A percentile compares a stretch with the other conserved stretches of the same genome.
Conservation (phyloP, 495 filamentous ascomycete species). For the Terfezia claveryi region DNA sequence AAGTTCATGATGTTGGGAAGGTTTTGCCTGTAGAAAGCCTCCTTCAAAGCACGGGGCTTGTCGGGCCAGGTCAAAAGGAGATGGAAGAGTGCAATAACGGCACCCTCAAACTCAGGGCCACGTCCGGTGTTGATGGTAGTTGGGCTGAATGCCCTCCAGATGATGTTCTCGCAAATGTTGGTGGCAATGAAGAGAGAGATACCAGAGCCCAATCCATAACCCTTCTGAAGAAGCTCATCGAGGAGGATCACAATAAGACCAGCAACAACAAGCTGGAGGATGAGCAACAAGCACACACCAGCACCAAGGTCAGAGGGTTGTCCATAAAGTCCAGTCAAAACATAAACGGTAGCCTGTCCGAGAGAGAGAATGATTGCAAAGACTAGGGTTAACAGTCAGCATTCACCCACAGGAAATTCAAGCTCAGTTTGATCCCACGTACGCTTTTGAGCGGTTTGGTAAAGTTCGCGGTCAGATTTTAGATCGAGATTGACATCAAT, state of each 20-base stretch:
- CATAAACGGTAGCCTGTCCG: slow-evolving; percentile 89
- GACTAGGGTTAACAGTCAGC: slow-evolving; percentile 21
- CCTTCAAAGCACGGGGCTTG: slow-evolving; percentile 89
- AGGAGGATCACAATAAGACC: slow-evolving; percentile 97
- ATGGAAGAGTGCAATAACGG: slow-evolving; percentile 96
- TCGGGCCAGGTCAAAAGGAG: slow-evolving; percentile 94
- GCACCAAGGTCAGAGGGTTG: slow-evolving; percentile 87
- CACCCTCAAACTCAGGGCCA: slow-evolving; percentile 97
- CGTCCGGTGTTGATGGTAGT: slow-evolving; percentile 98
- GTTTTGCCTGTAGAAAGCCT: slow-evolving; percentile 99
- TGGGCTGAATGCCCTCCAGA: slow-evolving; percentile 98
- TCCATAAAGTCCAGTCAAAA: slow-evolving; percentile 94
- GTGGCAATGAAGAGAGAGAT: slow-evolving; percentile 99
- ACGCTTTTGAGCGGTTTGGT: slow-evolving; percentile 96
- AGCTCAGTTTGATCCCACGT: neutral
- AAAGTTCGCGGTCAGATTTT: slow-evolving; percentile 96
- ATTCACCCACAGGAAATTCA: neutral
- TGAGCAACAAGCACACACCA: slow-evolving; percentile 90
- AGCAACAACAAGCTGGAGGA: slow-evolving; percentile 88
- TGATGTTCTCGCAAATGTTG: slow-evolving; percentile 99
- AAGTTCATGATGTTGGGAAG: slow-evolving; percentile 99
- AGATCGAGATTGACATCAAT: slow-evolving; percentile 99
- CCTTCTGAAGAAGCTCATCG: slow-evolving; percentile 98
- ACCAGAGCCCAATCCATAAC: slow-evolving; percentile 92
- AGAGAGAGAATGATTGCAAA: slow-evolving; percentile 96